Base-by-base conservation (phyloP, 2,329 filamentous ascomycete species). In the Cordyceps pruinosa region DNA sequence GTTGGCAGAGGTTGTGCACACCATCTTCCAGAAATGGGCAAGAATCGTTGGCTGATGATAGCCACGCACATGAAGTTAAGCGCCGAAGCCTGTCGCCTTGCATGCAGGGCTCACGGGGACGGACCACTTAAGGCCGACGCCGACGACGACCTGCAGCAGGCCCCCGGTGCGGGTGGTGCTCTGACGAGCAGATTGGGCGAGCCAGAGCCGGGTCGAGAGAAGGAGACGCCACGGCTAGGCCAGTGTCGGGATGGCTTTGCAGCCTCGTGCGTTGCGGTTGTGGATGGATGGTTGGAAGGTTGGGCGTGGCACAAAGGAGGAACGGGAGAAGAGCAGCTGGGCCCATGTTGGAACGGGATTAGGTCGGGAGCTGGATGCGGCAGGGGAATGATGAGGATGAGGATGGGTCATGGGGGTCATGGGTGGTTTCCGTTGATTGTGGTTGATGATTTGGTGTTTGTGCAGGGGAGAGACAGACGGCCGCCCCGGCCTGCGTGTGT, bases 11-110 rank as follows among this genome's bases (percentile, higher is more conserved):
- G 3, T 21, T 23, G n/a, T 30, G 37, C 54, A 42, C 46, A 50
- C 46, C 54, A 57, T 47, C 54, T 30, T n/a, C 21, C 28, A 35
- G 46, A 50, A 35, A 44, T 50, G 21, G 23, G 25, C 37, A 37
- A 28, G 57, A 37, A 26, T 57, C 41, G 58, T 57, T 73, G 68
- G 73, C 66, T 68, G 66, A 69, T 67, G 67, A 69, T 73, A 72
- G 73, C 69, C 72, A 74, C 72, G 68, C 37, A 68, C 69, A 63
- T 68, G 67, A 68, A 66, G 72, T 56, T 83, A 83, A 83, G 80
- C 80, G 80, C 80, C 77, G 75, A 76, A 70, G 73, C 74, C 75
- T 79, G 77, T 76, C 73, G 68, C 65, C 66, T 70, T 71, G 69
- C 70, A 73, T 78, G 77, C 77, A 77, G 73, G 50, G 72, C 73